Evolutionary conservation across 164 flowering plant genomes (phyloP).

Genomic region (Vitis cinerea): DNA sequence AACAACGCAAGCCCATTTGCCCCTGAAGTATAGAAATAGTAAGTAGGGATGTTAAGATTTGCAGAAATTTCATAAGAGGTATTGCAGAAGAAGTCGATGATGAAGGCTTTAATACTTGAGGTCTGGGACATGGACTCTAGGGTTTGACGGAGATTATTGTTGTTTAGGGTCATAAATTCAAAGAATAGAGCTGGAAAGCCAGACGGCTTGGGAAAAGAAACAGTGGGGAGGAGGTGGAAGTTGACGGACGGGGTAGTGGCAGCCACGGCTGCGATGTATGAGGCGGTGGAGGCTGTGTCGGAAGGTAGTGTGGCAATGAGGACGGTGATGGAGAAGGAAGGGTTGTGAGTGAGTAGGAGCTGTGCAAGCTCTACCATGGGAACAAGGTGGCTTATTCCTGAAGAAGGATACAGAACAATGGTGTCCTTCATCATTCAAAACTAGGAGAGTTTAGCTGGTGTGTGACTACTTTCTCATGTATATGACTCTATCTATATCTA

Average conservation of each 20-base stretch:
- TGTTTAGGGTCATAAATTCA: background rate
- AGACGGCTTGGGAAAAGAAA: background rate
- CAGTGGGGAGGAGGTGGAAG: constrained; percentile 4
- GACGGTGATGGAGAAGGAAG: constrained; percentile 4
- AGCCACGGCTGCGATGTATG: constrained; percentile 4
- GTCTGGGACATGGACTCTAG: background rate
- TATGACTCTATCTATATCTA: no score
- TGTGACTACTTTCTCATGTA: no score
- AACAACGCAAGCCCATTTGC: background rate
- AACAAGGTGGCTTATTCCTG: constrained; percentile 3
- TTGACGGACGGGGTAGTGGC: constrained; percentile 13
- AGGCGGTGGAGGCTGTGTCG: constrained; percentile 1
- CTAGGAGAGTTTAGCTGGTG: no score
- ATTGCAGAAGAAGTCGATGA: background rate
- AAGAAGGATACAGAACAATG: constrained; percentile 4
- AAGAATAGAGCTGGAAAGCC: background rate
- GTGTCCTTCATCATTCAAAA: background rate
- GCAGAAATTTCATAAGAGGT: background rate
- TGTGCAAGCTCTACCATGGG: constrained; percentile 13
- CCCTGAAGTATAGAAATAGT: background rate
- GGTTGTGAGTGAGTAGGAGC: background rate
- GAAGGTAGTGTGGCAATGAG: background rate
- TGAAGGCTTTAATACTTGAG: background rate
- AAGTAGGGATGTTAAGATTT: background rate
- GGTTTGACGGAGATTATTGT: background rate